phyloP scores from a whole-genome alignment of 2,329 filamentous ascomycete species.

The Fusarium guadeloupense region DNA sequence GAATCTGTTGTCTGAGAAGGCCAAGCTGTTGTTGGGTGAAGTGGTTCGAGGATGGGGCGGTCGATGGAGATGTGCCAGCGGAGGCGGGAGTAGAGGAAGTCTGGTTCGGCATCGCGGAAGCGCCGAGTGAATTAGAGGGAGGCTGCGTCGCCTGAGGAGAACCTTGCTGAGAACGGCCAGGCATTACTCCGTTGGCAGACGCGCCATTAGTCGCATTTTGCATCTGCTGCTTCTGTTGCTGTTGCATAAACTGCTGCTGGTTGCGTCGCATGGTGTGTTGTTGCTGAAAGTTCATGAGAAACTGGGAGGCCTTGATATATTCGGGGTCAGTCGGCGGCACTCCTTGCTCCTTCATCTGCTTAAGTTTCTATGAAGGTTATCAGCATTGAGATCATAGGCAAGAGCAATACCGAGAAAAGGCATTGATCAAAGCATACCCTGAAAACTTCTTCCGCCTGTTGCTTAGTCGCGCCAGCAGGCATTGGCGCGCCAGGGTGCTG shows the following conservation, averaged over 20 bases:
- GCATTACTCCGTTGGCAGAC: slow-evolving; percentile 57
- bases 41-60: slow-evolving; percentile 57
- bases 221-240: slow-evolving; percentile 55
- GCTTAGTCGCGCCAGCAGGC: slow-evolving; percentile 74
- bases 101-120: slow-evolving; percentile 52
- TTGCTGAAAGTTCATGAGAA: slow-evolving; percentile 77
- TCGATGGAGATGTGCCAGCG: slow-evolving; percentile 45
- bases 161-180: slow-evolving; percentile 52
- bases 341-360: slow-evolving; percentile 86
- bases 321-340: slow-evolving; percentile 86
- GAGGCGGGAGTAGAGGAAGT: slow-evolving; percentile 46
- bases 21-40: slow-evolving; percentile 83
- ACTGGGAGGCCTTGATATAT: slow-evolving; percentile 81
- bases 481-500: slow-evolving; percentile 71
- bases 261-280: slow-evolving; percentile 65
- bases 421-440: slow-evolving; percentile 58
- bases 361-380: slow-evolving; percentile 74
- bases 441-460: slow-evolving; percentile 80
- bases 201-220: slow-evolving; percentile 66
- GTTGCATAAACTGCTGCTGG: slow-evolving; percentile 55
- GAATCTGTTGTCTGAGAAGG: slow-evolving; percentile 84
- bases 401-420: background rate
- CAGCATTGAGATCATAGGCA: slow-evolving; percentile 21
- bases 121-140: slow-evolving; percentile 48
- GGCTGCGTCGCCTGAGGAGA: slow-evolving; percentile 47